A percentile compares a stretch with the other conserved stretches of the same genome.
Evolutionary conservation across 768 basidiomycete species (phyloP).

Genomic region (Guyanaporus albipodus): DNA sequence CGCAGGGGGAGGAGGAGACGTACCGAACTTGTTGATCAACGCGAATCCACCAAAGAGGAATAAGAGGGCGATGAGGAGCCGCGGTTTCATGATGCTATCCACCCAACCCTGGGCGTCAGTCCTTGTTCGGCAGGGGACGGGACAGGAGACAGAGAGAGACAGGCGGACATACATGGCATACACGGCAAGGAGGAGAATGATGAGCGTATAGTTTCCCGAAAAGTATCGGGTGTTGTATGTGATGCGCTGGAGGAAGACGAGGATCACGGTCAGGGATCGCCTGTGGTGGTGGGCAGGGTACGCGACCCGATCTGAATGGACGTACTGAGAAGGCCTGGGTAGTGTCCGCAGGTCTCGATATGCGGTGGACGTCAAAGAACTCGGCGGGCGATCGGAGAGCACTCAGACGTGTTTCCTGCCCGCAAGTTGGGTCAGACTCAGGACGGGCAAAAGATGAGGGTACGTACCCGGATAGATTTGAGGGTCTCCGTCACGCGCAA

Average conservation of each 20-base stretch:
- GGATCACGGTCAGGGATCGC: too few species aligned
- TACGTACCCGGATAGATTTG: slow-evolving; percentile 60
- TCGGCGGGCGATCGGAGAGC: slow-evolving; percentile 68
- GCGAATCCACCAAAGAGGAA: slow-evolving; percentile 93
- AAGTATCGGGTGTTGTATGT: slow-evolving; percentile 93
- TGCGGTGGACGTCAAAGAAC: slow-evolving; percentile 80
- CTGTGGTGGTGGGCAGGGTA: too few species aligned
- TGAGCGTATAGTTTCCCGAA: slow-evolving; percentile 86
- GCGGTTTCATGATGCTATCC: slow-evolving; percentile 65
- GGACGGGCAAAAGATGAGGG: not conserved
- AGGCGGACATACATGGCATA: slow-evolving; percentile 71
- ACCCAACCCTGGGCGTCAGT: not conserved
- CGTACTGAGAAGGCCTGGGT: slow-evolving; percentile 74
- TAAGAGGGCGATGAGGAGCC: slow-evolving; percentile 74
- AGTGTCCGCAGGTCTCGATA: slow-evolving; percentile 80
- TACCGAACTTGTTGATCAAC: slow-evolving; percentile 86
- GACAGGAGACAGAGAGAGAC: not conserved
- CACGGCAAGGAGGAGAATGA: slow-evolving; percentile 72
- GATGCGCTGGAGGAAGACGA: too few species aligned
- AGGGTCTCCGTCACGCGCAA: slow-evolving; percentile 64
- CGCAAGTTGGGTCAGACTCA: not conserved
- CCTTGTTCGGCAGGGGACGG: not conserved
- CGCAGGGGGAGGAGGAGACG: slow-evolving; percentile 21
- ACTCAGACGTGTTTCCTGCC: slow-evolving; percentile 39
- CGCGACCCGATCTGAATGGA: too few species aligned